phyloP scores from a whole-genome alignment of 805 yeast genomes.

The Saccharomycopsis capsularis region DNA sequence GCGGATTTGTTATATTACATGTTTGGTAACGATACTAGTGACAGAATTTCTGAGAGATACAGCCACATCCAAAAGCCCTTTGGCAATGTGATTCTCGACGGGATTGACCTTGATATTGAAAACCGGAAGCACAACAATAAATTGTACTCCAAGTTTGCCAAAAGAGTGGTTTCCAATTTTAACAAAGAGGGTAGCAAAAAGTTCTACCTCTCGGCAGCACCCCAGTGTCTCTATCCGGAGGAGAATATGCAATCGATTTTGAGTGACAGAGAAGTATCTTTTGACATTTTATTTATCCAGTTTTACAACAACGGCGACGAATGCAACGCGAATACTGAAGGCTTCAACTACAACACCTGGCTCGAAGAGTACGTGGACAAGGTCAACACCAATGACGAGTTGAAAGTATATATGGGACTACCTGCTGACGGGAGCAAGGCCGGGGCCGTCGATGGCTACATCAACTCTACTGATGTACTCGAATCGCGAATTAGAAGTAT shows the following conservation, averaged over 20 bases:
- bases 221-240: constrained; percentile 73
- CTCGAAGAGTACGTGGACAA: constrained; percentile 45
- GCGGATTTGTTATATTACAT: constrained; percentile 46
- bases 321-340: constrained; percentile 31
- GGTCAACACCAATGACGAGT: constrained; percentile 56
- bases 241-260: constrained; percentile 40
- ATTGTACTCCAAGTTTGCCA: constrained; percentile 62
- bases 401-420: constrained; percentile 66
- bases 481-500: neutral
- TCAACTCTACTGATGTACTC: neutral
- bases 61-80: constrained; percentile 32
- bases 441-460: constrained; percentile 17
- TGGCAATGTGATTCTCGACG: constrained; percentile 68
- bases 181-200: constrained; percentile 31
- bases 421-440: constrained; percentile 40
- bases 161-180: constrained; percentile 37
- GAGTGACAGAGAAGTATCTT: constrained; percentile 46
- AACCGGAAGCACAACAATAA: constrained; percentile 52
- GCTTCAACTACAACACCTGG: constrained; percentile 73
- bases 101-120: constrained; percentile 90
- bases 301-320: constrained; percentile 74
- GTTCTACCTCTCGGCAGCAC: constrained; percentile 66
- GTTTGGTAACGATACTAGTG: constrained; percentile 38
- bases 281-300: constrained; percentile 66
- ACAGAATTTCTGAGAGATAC: too few species aligned